Evolutionary conservation across 805 yeast species (phyloP), one percentile per base, ranked within the genome.

Genomic region (Yamadazyma nakazawae): DNA sequence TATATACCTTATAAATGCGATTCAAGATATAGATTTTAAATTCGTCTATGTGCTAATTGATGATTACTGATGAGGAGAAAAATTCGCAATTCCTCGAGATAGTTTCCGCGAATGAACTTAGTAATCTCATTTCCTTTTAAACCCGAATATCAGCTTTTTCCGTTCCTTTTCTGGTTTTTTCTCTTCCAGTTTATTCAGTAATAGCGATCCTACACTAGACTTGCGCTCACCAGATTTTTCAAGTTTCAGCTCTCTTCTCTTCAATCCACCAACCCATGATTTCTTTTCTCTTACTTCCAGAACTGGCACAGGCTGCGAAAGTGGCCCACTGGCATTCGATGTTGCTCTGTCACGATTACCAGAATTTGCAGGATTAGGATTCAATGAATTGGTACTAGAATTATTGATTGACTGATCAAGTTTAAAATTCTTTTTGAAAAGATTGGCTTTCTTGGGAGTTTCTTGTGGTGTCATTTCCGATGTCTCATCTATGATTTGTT

Each of bases 241-340:
- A 24, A 48, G 35, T 34, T 54, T 62, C 39, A 58, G 60, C 39
- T 61, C 71, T 45, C 66, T 51, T 30, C 68, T 54, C 42, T 67
- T 68, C 26, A 70, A 57, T 0, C 72, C 69, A 2, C 70, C 71
- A 5, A 70, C 71, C 73, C 74, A 68, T 31, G 67, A 59, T 46
- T 71, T 71, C 57, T 70, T 69, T 35, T 68, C 74, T 42, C 54
- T 56, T n/a, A 41, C 34, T 13, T 48, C 51, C 28, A 18, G n/a
- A 14, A 32, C 19, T 10, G 18, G 37, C 2, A 37, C 43, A 5
- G 40, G 24, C 19, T 45, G 45, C 17, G 43, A 42, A 21, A 38
- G 37, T 5, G 45, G 46, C 11, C 42, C 47, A 26, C 43, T 45
- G n/a, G 43, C 31, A 18, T 34, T 39, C 14, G 47, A 39, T 8